Evolutionary conservation across 371 early-diverging fungal genomes (phyloP), one percentile per base, ranked within the genome.

Genomic region (Mortierella sp.): DNA sequence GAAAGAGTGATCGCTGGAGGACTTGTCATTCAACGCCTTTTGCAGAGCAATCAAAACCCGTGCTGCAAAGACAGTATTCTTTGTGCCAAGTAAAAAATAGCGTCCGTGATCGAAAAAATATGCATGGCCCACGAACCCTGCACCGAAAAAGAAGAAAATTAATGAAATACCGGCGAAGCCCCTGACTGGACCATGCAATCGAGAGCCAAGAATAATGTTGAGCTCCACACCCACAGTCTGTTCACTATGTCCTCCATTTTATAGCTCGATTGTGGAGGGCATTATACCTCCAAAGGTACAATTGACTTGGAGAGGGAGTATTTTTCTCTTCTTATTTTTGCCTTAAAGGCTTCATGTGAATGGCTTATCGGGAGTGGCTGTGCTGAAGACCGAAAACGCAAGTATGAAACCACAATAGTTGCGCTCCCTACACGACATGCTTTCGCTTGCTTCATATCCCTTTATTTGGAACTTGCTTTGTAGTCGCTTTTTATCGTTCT

Each of bases 151-250:
- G 37, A 31, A 61, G n/a, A n/a, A n/a, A n/a, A n/a, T n/a, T n/a
- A 61, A 16, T 61, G 61, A 19, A 61, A 61, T 61, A 61, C 61
- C 61, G 61, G 61, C 61, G 37, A 61, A 34, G 61, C 61, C 22
- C 39, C 61, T 61, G 61, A 61, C 61, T 61, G 61, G 61, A n/a
- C 9, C 34, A 22, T 6, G 37, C n/a, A n/a, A n/a, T 61, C 39
- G 61, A 37, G 37, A 34, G 61, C 37, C 39, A 61, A n/a, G n/a
- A n/a, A n/a, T 19, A 19, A 8, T 22, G 22, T 61, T 61, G 39
- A 61, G 61, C n/a, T n/a, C n/a, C n/a, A n/a, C n/a, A n/a, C n/a
- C n/a, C n/a, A n/a, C n/a, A n/a, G n/a, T n/a, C n/a, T n/a, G n/a
- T n/a, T n/a, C n/a, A n/a, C n/a, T n/a, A 16, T 31, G 61, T 61